Base-by-base conservation (phyloP, 2,329 filamentous ascomycete species). In the Keithomyces neogunnii region DNA sequence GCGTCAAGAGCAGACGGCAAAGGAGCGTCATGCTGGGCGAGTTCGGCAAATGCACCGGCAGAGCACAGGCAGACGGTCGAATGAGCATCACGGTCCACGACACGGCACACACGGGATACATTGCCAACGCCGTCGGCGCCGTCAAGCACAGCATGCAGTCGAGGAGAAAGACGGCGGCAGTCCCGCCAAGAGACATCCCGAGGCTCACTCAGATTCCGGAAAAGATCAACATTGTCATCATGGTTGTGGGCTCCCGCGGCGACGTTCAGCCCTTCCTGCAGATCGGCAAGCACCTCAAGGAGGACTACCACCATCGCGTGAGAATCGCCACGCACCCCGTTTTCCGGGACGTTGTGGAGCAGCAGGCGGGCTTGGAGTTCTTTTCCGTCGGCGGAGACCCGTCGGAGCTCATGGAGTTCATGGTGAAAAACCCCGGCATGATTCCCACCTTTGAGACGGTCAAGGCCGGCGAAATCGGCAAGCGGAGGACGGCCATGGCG, bases 361-460 rank as follows among this genome's bases (percentile, higher is more conserved):
- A 84, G 46, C 85, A 89, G 55, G 82, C 75, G 0, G 85, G 82
- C 0, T 73, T 92, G 0, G 88, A 91, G 59, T 92, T 91, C 69
- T 92, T 91, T 67, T 85, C 81, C 2, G 80, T 91, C 2, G 88
- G 88, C 1, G 88, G 88, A 2, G 84, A 92, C 59, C 88, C 88
- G 2, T 81, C 84, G 0, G 86, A 91, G 65, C 72, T 93, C 1
- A 92, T 92, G 88, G 84, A 86, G 0, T 92, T 90, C 65, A 92
- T 93, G 88, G 86, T 91, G 35, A 89, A 89, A 69, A 90, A 92
- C 60, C 86, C 81, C 0, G 86, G 87, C 3, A 74, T 92, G 65
- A 86, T 93, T 2, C 88, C 88, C 0, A 85, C 78, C 1, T 69
- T 91, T 28, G 80, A 88, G 55, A 85, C 85, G 0, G 78, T 92